Conservation (phyloP, 1,139 yeast species). For the Hansenula sp. region DNA sequence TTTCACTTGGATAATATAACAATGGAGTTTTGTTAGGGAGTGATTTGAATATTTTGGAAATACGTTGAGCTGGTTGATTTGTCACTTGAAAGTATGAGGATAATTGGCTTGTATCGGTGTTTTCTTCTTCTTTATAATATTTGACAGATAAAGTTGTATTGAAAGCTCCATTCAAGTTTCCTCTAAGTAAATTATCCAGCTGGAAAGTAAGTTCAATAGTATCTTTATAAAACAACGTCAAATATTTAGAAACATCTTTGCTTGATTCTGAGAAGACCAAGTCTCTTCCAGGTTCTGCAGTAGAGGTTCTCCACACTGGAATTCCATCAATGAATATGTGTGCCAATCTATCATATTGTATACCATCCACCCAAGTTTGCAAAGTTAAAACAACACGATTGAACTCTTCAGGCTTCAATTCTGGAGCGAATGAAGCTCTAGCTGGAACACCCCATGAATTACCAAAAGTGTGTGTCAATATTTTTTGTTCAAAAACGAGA, state of each 20-base stretch:
- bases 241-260: conserved; percentile 65
- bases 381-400: conserved; percentile 60
- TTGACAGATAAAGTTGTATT: conserved; percentile 47
- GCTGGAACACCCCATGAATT: conserved; percentile 59
- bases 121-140: conserved; percentile 38
- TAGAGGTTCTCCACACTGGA: conserved; percentile 82
- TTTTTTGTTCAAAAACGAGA: conserved; percentile 37
- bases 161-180: conserved; percentile 58
- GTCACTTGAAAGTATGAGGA: conserved; percentile 17
- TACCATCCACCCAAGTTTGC: conserved; percentile 56
- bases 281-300: conserved; percentile 68
- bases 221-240: conserved; percentile 42
- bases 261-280: conserved; percentile 42
- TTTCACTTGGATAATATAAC: conserved; percentile 38
- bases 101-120: conserved; percentile 8
- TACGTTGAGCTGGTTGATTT: conserved; percentile 18
- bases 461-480: conserved; percentile 48
- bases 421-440: conserved; percentile 36
- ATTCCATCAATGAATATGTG: conserved; percentile 63
- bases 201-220: conserved; percentile 44
- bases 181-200: conserved; percentile 62
- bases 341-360: conserved; percentile 75
- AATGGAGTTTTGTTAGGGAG: conserved; percentile 37
- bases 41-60: conserved; percentile 13
- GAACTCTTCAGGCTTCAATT: conserved; percentile 31